Evolutionary conservation across 495 filamentous ascomycete genomes (phyloP), one percentile per base, ranked within the genome.

Genomic region (Xylaria castorea): DNA sequence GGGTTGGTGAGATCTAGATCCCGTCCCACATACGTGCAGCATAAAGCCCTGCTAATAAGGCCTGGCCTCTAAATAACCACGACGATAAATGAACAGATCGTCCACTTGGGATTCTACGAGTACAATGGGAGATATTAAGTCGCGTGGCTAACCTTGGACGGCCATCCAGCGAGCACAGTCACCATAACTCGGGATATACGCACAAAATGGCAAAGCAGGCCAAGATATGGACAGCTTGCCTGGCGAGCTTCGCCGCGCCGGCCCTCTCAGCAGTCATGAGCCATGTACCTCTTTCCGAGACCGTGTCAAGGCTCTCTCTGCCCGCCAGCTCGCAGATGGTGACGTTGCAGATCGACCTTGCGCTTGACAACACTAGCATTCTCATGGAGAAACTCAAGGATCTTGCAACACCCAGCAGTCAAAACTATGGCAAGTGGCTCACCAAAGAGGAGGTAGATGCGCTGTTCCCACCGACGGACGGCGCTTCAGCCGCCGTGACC

Each of bases 341-440:
- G 32, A 72, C 76, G 3, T 77, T 83, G 38, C 78, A 76, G 22
- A 72, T 83, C 40, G 80, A 76, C 46, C 79, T 83, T 58, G 74
- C 69, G 32, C 76, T 80, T 62, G 75, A 77, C 40, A 71, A 84
- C 61, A 70, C 85, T n/a, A 80, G 82, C 50, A 82, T 84, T 66
- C 77, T 90, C 8, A 83, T 86, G 76, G 78, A 82, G 25, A 84
- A 80, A 40, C 76, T 89, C 71, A 72, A 81, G 20, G 80, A 85
- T n/a, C 78, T 90, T n/a, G 87, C 88, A 0, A 88, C 86, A 4
- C 88, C 88, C 1, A 84, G 85, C 5, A 73, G 82, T 34, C 75
- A 80, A 1, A 76, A 80, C 65, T 90, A 90, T 72, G 87, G 88
- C n/a, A 78, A 85, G 68, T 85, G 84, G 76, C 75, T 89, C 71